A percentile compares a stretch with the other conserved stretches of the same genome.
Conservation (phyloP, 2,329 filamentous ascomycete genomes). For the Chalara sp. region DNA sequence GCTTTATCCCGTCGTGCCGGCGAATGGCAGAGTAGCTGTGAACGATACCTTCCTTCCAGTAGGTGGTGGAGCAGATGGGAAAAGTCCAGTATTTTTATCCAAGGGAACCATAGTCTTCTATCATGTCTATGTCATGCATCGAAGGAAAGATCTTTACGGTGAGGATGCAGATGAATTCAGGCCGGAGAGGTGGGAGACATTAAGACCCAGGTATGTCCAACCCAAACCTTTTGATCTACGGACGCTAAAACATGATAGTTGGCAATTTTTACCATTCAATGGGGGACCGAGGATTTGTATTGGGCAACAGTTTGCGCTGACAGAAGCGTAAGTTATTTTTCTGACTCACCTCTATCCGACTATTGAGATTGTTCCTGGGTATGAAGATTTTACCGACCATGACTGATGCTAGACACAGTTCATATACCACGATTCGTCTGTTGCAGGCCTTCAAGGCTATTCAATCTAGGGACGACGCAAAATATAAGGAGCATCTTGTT, state of each 20-base stretch:
- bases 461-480: conserved; percentile 17
- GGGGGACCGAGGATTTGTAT: conserved; percentile 28
- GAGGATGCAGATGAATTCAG: conserved; percentile 37
- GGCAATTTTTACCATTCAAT: conserved; percentile 20
- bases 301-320: conserved; percentile 29
- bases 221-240: background rate
- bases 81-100: conserved; percentile 23
- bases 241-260: background rate
- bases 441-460: conserved; percentile 27
- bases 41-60: conserved; percentile 33
- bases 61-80: conserved; percentile 29
- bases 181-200: conserved; percentile 12
- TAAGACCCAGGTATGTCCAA: background rate
- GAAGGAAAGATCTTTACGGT: conserved; percentile 54
- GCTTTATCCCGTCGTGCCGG: conserved; percentile 33
- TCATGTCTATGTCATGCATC: conserved; percentile 26
- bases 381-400: conserved; percentile 9
- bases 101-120: conserved; percentile 16
- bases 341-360: background rate
- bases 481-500: conserved; percentile 14
- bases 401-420: conserved; percentile 22
- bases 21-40: conserved; percentile 20
- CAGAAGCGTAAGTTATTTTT: conserved; percentile 16
- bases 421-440: conserved; percentile 26
- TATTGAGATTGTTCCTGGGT: background rate